Evolutionary conservation across 257 asterid species (phyloP).

Genomic region (Solanum sitiens): DNA sequence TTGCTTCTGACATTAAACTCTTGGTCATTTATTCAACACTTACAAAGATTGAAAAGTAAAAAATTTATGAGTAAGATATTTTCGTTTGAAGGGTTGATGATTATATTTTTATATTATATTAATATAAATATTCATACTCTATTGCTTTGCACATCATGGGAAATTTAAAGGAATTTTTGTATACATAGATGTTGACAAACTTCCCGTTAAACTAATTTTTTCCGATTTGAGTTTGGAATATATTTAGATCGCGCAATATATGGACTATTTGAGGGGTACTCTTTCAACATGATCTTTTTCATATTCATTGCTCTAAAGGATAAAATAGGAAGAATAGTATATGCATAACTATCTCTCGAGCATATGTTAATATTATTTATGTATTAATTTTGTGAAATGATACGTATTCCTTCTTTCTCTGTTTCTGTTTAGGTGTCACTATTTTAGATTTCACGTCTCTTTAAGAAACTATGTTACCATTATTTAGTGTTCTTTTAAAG

Average conservation of each 20-base stretch:
- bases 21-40: too few relatives aligned
- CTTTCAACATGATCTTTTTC: background rate
- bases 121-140: background rate
- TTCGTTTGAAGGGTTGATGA: background rate
- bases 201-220: background rate
- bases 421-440: too few relatives aligned
- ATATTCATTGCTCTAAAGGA: background rate
- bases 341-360: too few relatives aligned
- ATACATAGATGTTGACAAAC: background rate
- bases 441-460: too few relatives aligned
- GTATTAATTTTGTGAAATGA: too few relatives aligned
- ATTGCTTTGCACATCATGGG: background rate
- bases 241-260: background rate
- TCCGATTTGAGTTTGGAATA: too few relatives aligned
- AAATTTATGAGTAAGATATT: background rate
- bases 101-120: too few relatives aligned
- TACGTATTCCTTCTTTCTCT: too few relatives aligned
- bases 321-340: too few relatives aligned
- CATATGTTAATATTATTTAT: too few relatives aligned
- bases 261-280: background rate
- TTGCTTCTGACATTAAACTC: background rate
- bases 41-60: background rate
- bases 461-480: too few relatives aligned
- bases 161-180: background rate
- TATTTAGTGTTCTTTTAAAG: too few relatives aligned